Base-by-base conservation (phyloP, 2,329 filamentous ascomycete genomes). In the Pestalotiopsis sp. region DNA sequence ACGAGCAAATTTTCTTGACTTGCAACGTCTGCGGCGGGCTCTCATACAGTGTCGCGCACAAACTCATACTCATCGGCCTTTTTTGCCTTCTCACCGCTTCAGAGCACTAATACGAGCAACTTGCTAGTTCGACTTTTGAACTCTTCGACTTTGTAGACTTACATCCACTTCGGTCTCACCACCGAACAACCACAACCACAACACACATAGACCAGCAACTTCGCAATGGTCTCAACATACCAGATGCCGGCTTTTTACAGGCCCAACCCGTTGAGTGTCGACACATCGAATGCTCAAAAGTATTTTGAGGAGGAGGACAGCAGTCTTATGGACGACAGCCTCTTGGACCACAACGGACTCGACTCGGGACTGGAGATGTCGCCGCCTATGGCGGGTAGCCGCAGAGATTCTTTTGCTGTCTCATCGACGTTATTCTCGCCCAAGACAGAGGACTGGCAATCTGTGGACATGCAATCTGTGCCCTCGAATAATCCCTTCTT, bases 291-390 rank as follows among this genome's bases (percentile, higher is more conserved):
- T 74, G 80, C 83, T 67, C 84, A 86, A 72, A 89, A 88, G 78
- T 86, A 84, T 81, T 89, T 88, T 76, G 87, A 90, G 69, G 87
- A 90, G 71, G 88, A 90, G 73, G 87, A 90, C 78, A 83, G 83
- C 73, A 85, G 83, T 79, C 86, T 88, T 74, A 80, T 90, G 73
- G 89, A 91, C 82, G 88, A 90, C 68, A 83, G 82, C 78, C 86
- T 89, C 75, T 82, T 90, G 72, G 89, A 90, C 73, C 85, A 87
- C 77, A 86, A 81, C 78, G 83, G 82, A 65, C 78, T 90, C 73
- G 89, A 91, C 79, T 90, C 88, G 6, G 87, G 85, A 66, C 80
- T 91, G 67, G 89, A 90, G 73, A 86, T 91, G 81, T 91, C 89
- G 65, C 89, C 89, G 52, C 85, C 85, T 73, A 89, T 91, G 86